Evolutionary conservation across 2,329 filamentous ascomycete genomes (phyloP), one percentile per base, ranked within the genome.

Genomic region (Penicillium sp.): DNA sequence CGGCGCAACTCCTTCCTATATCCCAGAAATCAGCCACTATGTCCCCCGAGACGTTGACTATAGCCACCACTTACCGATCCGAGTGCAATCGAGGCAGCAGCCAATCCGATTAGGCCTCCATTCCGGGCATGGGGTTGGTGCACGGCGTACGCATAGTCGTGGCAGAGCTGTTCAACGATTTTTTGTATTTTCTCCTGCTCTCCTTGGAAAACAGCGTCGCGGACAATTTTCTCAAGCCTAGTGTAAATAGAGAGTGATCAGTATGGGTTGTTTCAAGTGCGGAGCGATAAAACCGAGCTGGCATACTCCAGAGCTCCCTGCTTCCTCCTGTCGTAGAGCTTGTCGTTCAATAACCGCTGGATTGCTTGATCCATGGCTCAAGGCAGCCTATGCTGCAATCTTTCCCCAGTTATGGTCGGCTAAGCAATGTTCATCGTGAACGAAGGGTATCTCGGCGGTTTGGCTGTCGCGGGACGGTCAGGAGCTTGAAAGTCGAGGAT

Each of bases 311-410:
- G 84, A 66, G 95, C 94, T 61, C 94, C 94, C 69, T 91, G 87
- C 77, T 99, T 99, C 72, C 95, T 86, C 80, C 95, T 96, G 72
- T 99, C 94, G 75, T 99, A 99, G 71, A 97, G 87, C 84, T 97
- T 99, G 78, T 99, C 94, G 72, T 95, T 96, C 71, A 99, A 82
- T 64, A 92, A 84, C 66, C 93, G 90, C 76, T 95, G 91, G 72
- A 97, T 90, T 71, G 86, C 87, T 69, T 84, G 81, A 79, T 97
- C 93, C 92, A 97, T 97, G 58, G 60, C 66, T 70, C 63, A 54
- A 54, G 18, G 23, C 45, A 54, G 45, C 45, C 7, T 54, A 35
- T 37, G 37, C 51, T 54, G 38, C 32, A 44, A 41, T 50, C 9
- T 37, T 32, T 37, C 23, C 37, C 51, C 45, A 29, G 23, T 21